Conservation (phyloP, 371 early-diverging fungal species). For the Coemansia sp. region DNA sequence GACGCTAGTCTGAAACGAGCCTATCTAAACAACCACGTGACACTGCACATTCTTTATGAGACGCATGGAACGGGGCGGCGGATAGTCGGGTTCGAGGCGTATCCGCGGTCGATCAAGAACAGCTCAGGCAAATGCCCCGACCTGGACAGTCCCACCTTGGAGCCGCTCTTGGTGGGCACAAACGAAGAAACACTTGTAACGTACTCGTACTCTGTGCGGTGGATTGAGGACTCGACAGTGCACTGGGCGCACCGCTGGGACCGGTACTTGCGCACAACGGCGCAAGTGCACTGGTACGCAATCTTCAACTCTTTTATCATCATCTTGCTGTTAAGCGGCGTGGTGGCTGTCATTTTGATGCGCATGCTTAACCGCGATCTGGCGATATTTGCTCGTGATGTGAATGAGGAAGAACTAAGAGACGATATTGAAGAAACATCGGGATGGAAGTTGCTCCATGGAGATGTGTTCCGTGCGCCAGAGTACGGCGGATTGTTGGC, state of each 20-base stretch:
- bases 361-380: conserved; percentile 87
- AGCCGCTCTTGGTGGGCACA: conserved; percentile 40
- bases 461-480: conserved; percentile 81
- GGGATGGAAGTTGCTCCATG: conserved; percentile 92
- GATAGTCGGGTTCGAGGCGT: conserved; percentile 66
- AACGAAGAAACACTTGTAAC: conserved; percentile 47
- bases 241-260: conserved; percentile 62
- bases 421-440: conserved; percentile 87
- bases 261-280: conserved; percentile 54
- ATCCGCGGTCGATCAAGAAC: conserved; percentile 54
- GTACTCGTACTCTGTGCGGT: conserved; percentile 63
- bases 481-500: conserved; percentile 60
- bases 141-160: conserved; percentile 1
- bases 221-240: conserved; percentile 58
- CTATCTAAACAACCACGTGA: conserved; percentile 61
- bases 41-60: conserved; percentile 58
- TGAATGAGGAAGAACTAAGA: conserved; percentile 65
- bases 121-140: conserved; percentile 27
- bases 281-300: conserved; percentile 60
- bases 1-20: conserved; percentile 40
- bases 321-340: conserved; percentile 73
- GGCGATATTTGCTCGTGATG: conserved; percentile 49
- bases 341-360: conserved; percentile 82
- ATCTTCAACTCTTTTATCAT: conserved; percentile 76
- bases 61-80: conserved; percentile 34